Percentiles rank a stretch among this genome's conserved stretches.
phyloP scores from a whole-genome alignment of 768 basidiomycete genomes.

The Hericium rajendrae region DNA sequence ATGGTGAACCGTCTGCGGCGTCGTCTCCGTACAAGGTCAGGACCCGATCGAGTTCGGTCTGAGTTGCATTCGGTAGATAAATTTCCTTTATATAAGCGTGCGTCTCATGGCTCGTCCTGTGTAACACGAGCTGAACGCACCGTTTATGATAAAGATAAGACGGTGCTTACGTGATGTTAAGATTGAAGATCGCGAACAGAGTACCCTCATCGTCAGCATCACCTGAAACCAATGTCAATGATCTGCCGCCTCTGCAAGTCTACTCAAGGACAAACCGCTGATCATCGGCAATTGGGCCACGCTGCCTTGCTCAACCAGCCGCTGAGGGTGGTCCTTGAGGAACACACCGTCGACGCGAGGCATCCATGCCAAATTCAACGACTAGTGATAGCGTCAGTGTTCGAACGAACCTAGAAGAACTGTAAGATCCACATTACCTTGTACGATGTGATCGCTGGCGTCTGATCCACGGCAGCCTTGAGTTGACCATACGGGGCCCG shows the following conservation, averaged over 20 bases:
- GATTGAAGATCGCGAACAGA: background rate
- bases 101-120: background rate
- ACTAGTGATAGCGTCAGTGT: background rate
- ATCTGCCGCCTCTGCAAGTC: background rate
- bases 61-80: background rate
- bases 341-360: constrained; percentile 12
- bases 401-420: background rate
- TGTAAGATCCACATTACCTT: background rate
- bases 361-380: constrained; percentile 2
- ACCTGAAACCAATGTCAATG: constrained; percentile 1
- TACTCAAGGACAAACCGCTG: background rate
- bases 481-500: background rate
- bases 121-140: background rate
- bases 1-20: background rate
- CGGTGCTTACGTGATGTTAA: background rate
- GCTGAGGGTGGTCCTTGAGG: constrained; percentile 4
- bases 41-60: background rate
- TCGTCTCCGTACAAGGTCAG: background rate
- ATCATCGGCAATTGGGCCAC: constrained; percentile 8
- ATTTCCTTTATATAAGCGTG: background rate
- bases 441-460: background rate
- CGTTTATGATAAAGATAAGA: background rate
- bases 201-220: constrained; percentile 13
- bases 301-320: constrained; percentile 2
- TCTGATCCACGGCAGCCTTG: background rate